Evolutionary conservation across 768 basidiomycete species (phyloP).

Genomic region (Lactarius evosmus): DNA sequence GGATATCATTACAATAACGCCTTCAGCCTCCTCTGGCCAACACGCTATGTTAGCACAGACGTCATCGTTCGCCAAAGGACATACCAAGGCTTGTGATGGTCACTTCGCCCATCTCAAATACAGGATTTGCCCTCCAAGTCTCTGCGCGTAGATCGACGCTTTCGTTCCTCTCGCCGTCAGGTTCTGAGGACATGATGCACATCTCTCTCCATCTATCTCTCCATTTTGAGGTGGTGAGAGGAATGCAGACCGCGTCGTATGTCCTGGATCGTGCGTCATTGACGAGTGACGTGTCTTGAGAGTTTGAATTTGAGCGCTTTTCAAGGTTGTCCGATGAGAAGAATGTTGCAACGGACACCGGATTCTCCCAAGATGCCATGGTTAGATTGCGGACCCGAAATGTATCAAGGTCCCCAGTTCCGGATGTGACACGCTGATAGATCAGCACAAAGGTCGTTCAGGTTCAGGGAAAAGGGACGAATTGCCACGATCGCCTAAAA

Average conservation of each 20-base stretch:
- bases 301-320: conserved; percentile 10
- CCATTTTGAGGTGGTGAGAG: conserved; percentile 90
- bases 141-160: conserved; percentile 68
- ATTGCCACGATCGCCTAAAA: conserved; percentile 1
- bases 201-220: conserved; percentile 82
- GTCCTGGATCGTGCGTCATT: conserved; percentile 57
- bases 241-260: conserved; percentile 74
- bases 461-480: conserved; percentile 2
- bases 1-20: conserved; percentile 72
- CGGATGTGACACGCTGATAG: not conserved
- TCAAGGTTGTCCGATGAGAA: conserved; percentile 21
- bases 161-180: conserved; percentile 38
- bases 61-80: conserved; percentile 33
- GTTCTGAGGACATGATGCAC: conserved; percentile 66
- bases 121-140: conserved; percentile 80
- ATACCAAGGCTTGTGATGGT: conserved; percentile 84
- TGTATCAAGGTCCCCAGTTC: conserved; percentile 2
- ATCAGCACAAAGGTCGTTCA: not conserved
- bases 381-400: conserved; percentile 13
- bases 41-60: not conserved
- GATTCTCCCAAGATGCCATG: conserved; percentile 33
- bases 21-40: conserved; percentile 65
- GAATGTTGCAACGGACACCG: conserved; percentile 28
- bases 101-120: conserved; percentile 79
- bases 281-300: conserved; percentile 40